Conservation (phyloP, 1,284 basidiomycete genomes). For the Phellopilus nigrolimitatus region DNA sequence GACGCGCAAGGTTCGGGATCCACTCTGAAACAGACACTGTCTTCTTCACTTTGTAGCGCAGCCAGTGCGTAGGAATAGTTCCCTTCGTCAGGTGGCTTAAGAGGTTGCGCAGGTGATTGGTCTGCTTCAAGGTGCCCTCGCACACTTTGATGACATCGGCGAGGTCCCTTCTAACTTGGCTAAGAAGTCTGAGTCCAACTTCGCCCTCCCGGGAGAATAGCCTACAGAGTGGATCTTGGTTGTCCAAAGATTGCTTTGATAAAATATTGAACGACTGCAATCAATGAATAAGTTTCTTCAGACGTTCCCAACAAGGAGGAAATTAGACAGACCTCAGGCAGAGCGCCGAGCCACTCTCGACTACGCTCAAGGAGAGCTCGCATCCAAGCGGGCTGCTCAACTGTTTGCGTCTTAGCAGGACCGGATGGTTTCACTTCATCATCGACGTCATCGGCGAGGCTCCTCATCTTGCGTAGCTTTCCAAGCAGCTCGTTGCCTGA, state of each 20-base stretch:
- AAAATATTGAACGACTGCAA: constrained; percentile 58
- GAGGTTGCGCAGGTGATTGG: constrained; percentile 84
- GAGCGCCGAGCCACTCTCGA: constrained; percentile 72
- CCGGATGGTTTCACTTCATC: constrained; percentile 53
- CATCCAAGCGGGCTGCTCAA: constrained; percentile 92
- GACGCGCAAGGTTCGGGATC: constrained; percentile 77
- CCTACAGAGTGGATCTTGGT: constrained; percentile 80
- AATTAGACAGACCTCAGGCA: constrained; percentile 60
- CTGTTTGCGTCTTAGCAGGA: constrained; percentile 55
- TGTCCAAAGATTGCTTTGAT: constrained; percentile 60
- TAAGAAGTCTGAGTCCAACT: constrained; percentile 73
- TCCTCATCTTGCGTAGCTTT: constrained; percentile 90
- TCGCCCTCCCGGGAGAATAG: constrained; percentile 86
- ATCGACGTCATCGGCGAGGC: constrained; percentile 82
- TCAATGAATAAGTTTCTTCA: constrained; percentile 12
- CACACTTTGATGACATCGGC: constrained; percentile 80
- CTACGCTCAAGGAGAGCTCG: constrained; percentile 73
- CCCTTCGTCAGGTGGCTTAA: constrained; percentile 89
- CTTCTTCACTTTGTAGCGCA: constrained; percentile 81
- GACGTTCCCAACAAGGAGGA: not conserved
- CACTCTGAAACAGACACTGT: constrained; percentile 78
- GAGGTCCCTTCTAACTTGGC: constrained; percentile 76
- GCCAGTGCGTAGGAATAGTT: constrained; percentile 85
- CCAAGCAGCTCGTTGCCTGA: constrained; percentile 77
- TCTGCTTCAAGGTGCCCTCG: constrained; percentile 85